A percentile compares a stretch with the other conserved stretches of the same genome.
phyloP scores from a whole-genome alignment of 2,329 filamentous ascomycete genomes.

The Sphaerostilbella broomeana region DNA sequence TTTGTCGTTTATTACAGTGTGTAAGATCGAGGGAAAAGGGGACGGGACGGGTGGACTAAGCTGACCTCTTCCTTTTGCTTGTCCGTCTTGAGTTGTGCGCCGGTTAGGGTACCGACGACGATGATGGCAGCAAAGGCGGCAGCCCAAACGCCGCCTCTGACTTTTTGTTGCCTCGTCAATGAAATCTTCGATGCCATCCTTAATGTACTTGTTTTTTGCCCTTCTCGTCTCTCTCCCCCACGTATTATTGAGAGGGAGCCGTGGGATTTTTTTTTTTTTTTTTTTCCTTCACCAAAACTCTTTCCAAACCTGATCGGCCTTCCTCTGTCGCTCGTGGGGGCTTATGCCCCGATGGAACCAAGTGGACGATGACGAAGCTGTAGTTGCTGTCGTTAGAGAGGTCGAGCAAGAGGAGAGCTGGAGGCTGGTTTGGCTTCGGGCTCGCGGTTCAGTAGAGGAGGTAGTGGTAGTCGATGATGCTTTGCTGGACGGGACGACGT shows the following conservation, averaged over 20 bases:
- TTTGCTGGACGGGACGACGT: no score
- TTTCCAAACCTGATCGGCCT: constrained; percentile 22
- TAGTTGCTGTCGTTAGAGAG: constrained; percentile 1
- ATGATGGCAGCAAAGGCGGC: constrained; percentile 40
- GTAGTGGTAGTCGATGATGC: background rate
- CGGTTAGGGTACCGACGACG: constrained; percentile 41
- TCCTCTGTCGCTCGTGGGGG: constrained; percentile 17
- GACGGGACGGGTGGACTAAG: background rate
- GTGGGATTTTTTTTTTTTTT: no score
- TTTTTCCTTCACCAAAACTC: constrained; percentile 20
- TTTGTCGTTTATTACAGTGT: background rate
- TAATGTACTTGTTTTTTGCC: background rate
- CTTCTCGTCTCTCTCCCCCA: no score
- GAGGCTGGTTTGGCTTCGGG: no score
- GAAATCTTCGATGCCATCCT: constrained; percentile 4
- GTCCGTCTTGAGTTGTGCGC: constrained; percentile 43
- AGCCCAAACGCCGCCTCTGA: constrained; percentile 33
- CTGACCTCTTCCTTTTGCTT: constrained; percentile 39
- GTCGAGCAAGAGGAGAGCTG: background rate
- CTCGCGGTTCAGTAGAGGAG: no score
- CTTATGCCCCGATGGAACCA: constrained; percentile 15
- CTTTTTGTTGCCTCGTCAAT: constrained; percentile 28
- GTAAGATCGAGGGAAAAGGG: constrained; percentile 3
- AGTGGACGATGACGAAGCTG: constrained; percentile 4
- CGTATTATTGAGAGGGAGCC: no score